Evolutionary conservation across 169 alveolate genomes (phyloP).

Genomic region (Plasmodium coatneyi): DNA sequence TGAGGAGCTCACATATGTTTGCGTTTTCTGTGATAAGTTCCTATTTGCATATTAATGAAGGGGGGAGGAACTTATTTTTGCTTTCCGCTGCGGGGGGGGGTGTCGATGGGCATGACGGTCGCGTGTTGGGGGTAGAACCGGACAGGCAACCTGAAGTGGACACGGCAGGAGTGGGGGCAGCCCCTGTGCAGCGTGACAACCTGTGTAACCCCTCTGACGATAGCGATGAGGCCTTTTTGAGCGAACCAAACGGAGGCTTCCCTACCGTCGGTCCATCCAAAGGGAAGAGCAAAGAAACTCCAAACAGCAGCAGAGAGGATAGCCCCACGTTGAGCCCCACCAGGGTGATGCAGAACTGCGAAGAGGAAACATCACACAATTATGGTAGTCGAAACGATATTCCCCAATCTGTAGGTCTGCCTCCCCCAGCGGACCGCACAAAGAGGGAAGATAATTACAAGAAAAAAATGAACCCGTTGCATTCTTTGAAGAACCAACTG

Average conservation of each 20-base stretch:
- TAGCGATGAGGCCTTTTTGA: neutral
- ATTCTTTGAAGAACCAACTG: neutral
- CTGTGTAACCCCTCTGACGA: neutral
- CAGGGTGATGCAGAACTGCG: neutral
- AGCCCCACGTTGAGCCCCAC: neutral
- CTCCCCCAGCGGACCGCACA: neutral
- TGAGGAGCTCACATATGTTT: neutral
- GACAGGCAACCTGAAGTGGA: neutral
- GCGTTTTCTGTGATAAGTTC: neutral
- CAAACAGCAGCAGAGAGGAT: neutral
- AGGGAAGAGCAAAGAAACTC: neutral
- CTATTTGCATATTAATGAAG: conserved; percentile 8
- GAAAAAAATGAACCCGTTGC: neutral
- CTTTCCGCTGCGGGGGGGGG: neutral
- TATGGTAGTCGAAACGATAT: neutral
- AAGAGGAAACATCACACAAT: neutral
- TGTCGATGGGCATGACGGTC: neutral
- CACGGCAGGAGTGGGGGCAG: neutral
- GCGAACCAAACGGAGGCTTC: neutral
- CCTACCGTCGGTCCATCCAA: neutral
- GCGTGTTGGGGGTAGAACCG: neutral
- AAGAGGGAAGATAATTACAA: neutral
- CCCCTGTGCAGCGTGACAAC: neutral
- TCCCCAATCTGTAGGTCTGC: neutral
- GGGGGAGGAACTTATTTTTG: conserved; percentile 2